A percentile compares a stretch with the other conserved stretches of the same genome.
These are phyloP conservation scores for Blastocystis sp. DNA, from an alignment of 352 stramenopile species.

Conservation along the genomic window DNA sequence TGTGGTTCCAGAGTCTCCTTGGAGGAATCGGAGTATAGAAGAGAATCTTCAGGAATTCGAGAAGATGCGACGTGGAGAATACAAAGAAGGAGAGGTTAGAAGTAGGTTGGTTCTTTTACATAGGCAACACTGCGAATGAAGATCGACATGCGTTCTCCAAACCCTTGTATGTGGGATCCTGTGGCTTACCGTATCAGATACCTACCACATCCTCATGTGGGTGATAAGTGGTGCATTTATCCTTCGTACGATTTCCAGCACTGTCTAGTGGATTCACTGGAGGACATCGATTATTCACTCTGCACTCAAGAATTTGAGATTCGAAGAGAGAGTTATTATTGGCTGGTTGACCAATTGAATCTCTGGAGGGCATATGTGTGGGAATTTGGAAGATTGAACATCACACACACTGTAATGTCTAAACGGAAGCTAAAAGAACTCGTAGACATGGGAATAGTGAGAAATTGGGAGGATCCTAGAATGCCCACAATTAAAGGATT, in stretches of 20 bases:
- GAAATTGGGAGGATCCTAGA: conserved; percentile 86
- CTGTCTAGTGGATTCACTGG: conserved; percentile 90
- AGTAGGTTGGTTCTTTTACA: conserved; percentile 94
- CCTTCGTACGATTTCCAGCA: conserved; percentile 99
- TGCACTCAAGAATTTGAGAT: conserved; percentile 99
- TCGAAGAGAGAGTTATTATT: conserved; percentile 93
- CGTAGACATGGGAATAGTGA: conserved; percentile 71
- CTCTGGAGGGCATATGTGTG: conserved; percentile 85
- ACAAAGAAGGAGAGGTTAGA: conserved; percentile 74
- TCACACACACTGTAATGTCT: conserved; percentile 93
- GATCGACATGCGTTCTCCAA: conserved; percentile 91
- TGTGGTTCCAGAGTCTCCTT: conserved; percentile 69
- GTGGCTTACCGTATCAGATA: conserved; percentile 97
- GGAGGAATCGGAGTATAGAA: conserved; percentile 80
- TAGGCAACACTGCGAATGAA: conserved; percentile 92
- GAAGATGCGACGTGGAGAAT: conserved; percentile 86
- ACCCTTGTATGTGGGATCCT: conserved; percentile 97
- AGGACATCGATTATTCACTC: conserved; percentile 98
- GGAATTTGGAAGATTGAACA: conserved; percentile 88
- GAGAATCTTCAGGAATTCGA: conserved; percentile 89
- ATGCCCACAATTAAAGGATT: conserved; percentile 93
- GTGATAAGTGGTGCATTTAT: conserved; percentile 96
- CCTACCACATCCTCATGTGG: conserved; percentile 89
- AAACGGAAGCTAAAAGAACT: conserved; percentile 96
- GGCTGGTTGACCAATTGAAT: conserved; percentile 85